Conservation (phyloP, 2,329 filamentous ascomycete species). For the Neoascochyta sp. region DNA sequence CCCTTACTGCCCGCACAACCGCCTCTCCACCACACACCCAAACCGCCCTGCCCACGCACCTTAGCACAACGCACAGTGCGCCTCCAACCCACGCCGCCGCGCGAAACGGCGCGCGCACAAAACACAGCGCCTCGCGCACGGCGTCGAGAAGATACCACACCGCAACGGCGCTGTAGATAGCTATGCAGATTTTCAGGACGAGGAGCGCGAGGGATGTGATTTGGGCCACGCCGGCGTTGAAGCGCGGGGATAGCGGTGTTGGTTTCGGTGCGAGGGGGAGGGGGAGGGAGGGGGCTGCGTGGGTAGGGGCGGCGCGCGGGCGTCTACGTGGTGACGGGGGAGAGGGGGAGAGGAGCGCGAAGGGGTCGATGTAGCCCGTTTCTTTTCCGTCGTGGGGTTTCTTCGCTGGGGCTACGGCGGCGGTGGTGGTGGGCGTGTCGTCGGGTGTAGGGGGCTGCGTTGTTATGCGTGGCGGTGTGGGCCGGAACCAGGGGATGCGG, state of each 20-base stretch:
- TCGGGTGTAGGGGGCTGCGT: conserved; percentile 10
- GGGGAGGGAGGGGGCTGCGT: too few relatives aligned
- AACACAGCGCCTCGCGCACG: conserved; percentile 18
- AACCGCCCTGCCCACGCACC: neutral
- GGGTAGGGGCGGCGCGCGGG: neutral
- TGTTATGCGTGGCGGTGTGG: neutral
- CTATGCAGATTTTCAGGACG: conserved; percentile 16
- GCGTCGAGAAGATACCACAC: conserved; percentile 32
- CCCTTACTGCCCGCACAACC: too few relatives aligned
- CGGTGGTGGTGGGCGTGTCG: too few relatives aligned
- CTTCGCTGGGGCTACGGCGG: conserved; percentile 3
- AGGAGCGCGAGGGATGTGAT: conserved; percentile 12
- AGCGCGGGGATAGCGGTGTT: conserved; percentile 4
- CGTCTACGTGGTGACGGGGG: conserved; percentile 6
- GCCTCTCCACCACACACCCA: too few relatives aligned
- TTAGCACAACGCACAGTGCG: conserved; percentile 11
- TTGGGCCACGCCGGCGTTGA: conserved; percentile 24
- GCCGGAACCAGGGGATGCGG: conserved; percentile 25
- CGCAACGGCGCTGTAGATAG: conserved; percentile 22
- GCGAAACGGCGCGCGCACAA: conserved; percentile 23
- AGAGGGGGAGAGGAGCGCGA: too few relatives aligned
- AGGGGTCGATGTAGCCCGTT: too few relatives aligned
- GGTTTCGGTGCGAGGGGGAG: neutral
- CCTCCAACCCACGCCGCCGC: conserved; percentile 6
- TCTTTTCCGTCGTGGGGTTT: too few relatives aligned